These are phyloP conservation scores for Annulohypoxylon maeteangense DNA, from an alignment of 495 filamentous ascomycete genomes.

Conservation along the genomic window DNA sequence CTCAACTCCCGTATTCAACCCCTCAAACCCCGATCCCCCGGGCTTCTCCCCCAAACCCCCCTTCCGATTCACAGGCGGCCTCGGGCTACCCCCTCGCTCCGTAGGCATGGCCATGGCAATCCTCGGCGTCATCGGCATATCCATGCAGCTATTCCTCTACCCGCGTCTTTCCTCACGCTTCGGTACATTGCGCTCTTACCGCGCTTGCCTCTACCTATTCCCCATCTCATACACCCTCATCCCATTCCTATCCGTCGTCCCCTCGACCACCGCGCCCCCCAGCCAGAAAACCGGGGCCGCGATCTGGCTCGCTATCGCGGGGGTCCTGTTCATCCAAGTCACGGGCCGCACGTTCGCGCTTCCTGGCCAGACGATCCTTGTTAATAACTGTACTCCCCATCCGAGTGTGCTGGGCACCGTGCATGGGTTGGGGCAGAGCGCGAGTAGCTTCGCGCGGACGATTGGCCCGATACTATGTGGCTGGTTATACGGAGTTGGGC, in stretches of 20 bases:
- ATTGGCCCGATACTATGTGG: constrained; percentile 79
- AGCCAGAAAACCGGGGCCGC: constrained; percentile 69
- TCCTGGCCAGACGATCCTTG: constrained; percentile 77
- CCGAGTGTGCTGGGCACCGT: constrained; percentile 83
- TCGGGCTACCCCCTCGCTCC: constrained; percentile 76
- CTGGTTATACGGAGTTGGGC: constrained; percentile 74
- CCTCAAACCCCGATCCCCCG: constrained; percentile 42
- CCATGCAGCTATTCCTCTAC: constrained; percentile 81
- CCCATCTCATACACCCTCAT: constrained; percentile 76
- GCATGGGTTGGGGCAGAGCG: constrained; percentile 83
- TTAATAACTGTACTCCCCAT: constrained; percentile 87
- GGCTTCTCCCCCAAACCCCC: constrained; percentile 59
- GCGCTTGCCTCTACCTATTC: constrained; percentile 75
- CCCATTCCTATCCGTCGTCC: constrained; percentile 78
- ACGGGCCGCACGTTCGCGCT: constrained; percentile 84
- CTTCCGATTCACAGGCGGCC: constrained; percentile 82
- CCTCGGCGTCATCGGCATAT: constrained; percentile 79
- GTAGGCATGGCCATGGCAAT: constrained; percentile 84
- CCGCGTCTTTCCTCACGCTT: constrained; percentile 72
- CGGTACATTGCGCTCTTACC: constrained; percentile 75
- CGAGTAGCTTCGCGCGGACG: constrained; percentile 75
- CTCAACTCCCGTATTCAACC: constrained; percentile 77
- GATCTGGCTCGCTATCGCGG: constrained; percentile 75
- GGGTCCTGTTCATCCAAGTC: constrained; percentile 77
- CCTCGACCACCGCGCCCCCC: constrained; percentile 68